Base-by-base conservation (phyloP, 306 rosid species). In the Cyclanthera cordifolia region DNA sequence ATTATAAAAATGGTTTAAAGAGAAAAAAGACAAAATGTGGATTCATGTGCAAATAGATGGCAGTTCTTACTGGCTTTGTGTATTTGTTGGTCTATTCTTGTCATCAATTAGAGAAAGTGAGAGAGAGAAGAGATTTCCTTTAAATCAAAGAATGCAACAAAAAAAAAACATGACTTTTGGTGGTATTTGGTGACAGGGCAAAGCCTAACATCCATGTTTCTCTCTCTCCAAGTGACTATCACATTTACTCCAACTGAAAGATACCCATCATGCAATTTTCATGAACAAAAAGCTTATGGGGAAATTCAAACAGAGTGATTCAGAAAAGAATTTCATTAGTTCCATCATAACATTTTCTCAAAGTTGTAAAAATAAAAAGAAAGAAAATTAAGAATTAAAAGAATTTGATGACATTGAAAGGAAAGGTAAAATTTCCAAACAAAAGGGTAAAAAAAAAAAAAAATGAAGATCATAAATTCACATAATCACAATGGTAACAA, bases 221-320 rank as follows among this genome's bases (percentile, higher is more conserved):
- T 47, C 24, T 72, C 46, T 32, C 27, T 34, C 48, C 10, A 4
- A 39, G 50, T 39, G 50, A 16, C 8, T 34, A 61, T 61, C 68
- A 37, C 51, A 41, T 41, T 63, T 63, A 63, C 48, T 63, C 19
- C 32, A 41, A 63, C 69, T 41, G 12, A 23, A 43, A 45, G 37
- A 66, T 67, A 69, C 78, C 69, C 75, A 68, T 78, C 87, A 84
- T 78, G 84, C 80, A 52, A 77, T 79, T 84, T 80, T 74, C 85
- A 82, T 83, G 85, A 85, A 48, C 39, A 45, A 45, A 45, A 66
- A 66, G 39, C 70, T 24, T 64, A 64, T 5, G 32, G 45, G 52
- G 19, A 21, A 23, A 65, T 45, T 23, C 39, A 46, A 66, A 46
- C 70, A 24, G 7, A 46, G 37, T 24, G 53, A 45, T 66, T 14